Evolutionary conservation across 768 basidiomycete genomes (phyloP).

Genomic region (Suillus decipiens): DNA sequence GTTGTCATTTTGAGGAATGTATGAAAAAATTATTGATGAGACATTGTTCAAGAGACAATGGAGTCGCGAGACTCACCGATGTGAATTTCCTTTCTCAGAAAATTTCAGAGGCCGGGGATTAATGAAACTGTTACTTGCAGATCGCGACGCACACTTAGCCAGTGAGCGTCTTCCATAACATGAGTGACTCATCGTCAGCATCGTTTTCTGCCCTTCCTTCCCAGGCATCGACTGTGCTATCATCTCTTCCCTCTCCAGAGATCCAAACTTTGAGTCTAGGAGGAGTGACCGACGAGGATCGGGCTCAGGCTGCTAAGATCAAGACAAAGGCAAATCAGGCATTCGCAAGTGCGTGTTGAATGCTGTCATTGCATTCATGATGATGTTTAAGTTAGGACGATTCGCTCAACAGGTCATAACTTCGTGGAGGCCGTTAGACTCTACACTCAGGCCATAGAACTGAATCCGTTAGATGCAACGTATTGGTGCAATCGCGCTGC

Average conservation of each 20-base stretch:
- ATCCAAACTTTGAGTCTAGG: constrained; percentile 51
- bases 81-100: constrained; percentile 18
- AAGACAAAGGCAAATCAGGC: constrained; percentile 90
- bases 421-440: constrained; percentile 75
- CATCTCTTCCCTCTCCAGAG: constrained; percentile 62
- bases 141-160: constrained; percentile 1
- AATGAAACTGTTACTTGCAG: constrained; percentile 10
- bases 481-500: constrained; percentile 95
- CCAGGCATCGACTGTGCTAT: constrained; percentile 52
- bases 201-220: constrained; percentile 40
- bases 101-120: constrained; percentile 11
- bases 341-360: constrained; percentile 59
- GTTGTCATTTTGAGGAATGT: no score
- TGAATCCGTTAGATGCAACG: constrained; percentile 86
- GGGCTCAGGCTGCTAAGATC: constrained; percentile 62
- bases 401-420: constrained; percentile 55
- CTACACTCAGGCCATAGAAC: constrained; percentile 83
- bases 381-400: constrained; percentile 1
- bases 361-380: not conserved
- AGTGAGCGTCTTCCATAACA: constrained; percentile 9
- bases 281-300: constrained; percentile 72
- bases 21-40: no score
- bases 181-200: constrained; percentile 25
- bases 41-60: no score
- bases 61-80: no score